Conservation (phyloP, 2,329 filamentous ascomycete genomes). For the Bipolaris victoriae region DNA sequence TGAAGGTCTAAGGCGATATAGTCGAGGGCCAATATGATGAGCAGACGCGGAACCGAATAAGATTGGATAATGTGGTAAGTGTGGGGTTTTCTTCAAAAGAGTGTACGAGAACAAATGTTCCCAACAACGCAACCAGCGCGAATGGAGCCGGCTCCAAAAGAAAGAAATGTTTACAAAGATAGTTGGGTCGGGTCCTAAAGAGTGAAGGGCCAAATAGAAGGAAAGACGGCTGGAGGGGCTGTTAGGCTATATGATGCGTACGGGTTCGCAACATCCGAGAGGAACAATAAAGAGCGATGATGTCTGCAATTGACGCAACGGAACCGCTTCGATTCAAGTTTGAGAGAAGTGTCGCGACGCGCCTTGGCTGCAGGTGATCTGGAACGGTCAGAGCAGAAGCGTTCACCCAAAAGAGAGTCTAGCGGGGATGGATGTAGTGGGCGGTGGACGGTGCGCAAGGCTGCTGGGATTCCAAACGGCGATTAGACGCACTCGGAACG, state of each 20-base stretch:
- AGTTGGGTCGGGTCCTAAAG: constrained; percentile 44
- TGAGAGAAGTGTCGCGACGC: constrained; percentile 49
- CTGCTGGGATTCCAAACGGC: constrained; percentile 39
- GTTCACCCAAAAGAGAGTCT: constrained; percentile 47
- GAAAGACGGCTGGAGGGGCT: constrained; percentile 39
- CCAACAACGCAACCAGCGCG: constrained; percentile 49
- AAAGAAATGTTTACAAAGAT: constrained; percentile 42
- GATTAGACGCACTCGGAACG: constrained; percentile 36
- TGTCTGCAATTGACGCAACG: constrained; percentile 45
- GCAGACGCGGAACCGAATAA: constrained; percentile 30
- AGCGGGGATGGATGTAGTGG: constrained; percentile 37
- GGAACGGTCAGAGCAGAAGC: constrained; percentile 49
- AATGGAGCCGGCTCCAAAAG: constrained; percentile 48
- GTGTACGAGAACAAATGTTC: constrained; percentile 47
- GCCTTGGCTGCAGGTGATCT: constrained; percentile 52
- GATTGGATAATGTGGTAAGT: constrained; percentile 18
- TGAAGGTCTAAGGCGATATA: constrained; percentile 48
- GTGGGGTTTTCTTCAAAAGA: constrained; percentile 40
- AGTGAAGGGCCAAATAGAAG: constrained; percentile 50
- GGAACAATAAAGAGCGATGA: constrained; percentile 39
- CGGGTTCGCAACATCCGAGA: constrained; percentile 42
- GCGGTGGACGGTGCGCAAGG: constrained; percentile 44
- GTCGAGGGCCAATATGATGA: constrained; percentile 42
- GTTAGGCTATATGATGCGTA: constrained; percentile 46
- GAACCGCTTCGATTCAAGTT: constrained; percentile 47